These are phyloP conservation scores for Hypoxylon crocopeplum DNA, from an alignment of 495 filamentous ascomycete genomes.

Conservation along the genomic window DNA sequence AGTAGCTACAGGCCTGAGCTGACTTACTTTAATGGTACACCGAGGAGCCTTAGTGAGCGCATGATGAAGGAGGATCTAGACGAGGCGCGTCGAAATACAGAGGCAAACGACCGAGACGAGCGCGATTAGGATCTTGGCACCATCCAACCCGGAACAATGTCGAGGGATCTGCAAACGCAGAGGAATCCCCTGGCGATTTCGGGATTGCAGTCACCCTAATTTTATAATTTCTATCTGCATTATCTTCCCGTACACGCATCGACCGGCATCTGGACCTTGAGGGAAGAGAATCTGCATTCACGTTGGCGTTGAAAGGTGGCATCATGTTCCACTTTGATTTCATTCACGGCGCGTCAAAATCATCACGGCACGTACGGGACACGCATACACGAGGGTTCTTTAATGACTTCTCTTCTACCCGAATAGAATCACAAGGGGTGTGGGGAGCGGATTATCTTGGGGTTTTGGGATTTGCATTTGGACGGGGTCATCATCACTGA, in stretches of 20 bases:
- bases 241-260: constrained; percentile 4
- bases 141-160: no score
- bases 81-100: constrained; percentile 25
- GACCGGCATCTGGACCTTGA: constrained; percentile 7
- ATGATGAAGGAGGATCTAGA: constrained; percentile 50
- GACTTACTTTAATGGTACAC: constrained; percentile 40
- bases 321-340: constrained; percentile 15
- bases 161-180: no score
- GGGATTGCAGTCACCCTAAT: constrained; percentile 4
- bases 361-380: neutral
- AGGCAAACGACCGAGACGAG: constrained; percentile 25
- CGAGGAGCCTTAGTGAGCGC: constrained; percentile 52
- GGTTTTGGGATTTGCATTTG: constrained; percentile 12
- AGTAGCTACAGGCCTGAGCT: constrained; percentile 50
- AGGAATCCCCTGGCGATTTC: neutral
- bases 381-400: constrained; percentile 4
- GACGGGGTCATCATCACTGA: constrained; percentile 4
- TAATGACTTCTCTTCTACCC: neutral
- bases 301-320: constrained; percentile 20
- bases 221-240: constrained; percentile 20
- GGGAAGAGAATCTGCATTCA: constrained; percentile 15
- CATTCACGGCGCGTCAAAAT: constrained; percentile 5
- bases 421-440: neutral
- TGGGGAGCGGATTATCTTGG: neutral
- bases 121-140: constrained; percentile 2